A percentile compares a stretch with the other conserved stretches of the same genome.
Conservation (phyloP, 345 rosid genomes). For the Euphorbia pulcherrima region DNA sequence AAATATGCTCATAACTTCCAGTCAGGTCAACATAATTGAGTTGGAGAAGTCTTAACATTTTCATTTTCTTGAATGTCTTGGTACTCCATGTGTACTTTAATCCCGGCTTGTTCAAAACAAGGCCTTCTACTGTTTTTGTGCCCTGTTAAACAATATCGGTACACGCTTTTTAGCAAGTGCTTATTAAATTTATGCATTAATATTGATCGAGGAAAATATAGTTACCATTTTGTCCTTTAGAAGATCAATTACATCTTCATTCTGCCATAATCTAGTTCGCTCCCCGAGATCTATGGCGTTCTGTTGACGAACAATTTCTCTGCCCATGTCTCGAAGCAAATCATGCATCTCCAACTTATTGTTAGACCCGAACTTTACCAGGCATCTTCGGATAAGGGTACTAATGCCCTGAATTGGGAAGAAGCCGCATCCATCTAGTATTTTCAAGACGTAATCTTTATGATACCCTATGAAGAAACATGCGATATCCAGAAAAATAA, state of each 20-base stretch:
- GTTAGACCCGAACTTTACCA: neutral
- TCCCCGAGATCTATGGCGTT: slow-evolving; percentile 4
- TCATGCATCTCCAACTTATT: slow-evolving; percentile 22
- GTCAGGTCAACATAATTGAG: too few species aligned
- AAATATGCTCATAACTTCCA: neutral
- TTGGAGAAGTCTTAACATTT: too few species aligned
- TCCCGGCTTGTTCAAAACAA: too few species aligned
- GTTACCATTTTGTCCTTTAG: slow-evolving; percentile 17
- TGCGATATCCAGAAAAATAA: slow-evolving; percentile 27
- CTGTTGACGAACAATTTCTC: slow-evolving; percentile 21
- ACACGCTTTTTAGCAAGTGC: too few species aligned
- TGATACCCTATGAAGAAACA: slow-evolving; percentile 22
- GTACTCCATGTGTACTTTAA: too few species aligned
- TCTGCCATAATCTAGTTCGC: slow-evolving; percentile 28
- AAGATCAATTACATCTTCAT: slow-evolving; percentile 17
- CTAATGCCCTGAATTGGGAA: slow-evolving; percentile 11
- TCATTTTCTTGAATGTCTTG: too few species aligned
- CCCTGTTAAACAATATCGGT: too few species aligned
- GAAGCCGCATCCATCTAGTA: slow-evolving; percentile 17
- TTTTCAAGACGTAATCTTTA: slow-evolving; percentile 5
- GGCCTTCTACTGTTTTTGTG: too few species aligned
- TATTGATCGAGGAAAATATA: too few species aligned
- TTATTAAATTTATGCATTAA: too few species aligned
- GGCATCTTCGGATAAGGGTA: slow-evolving; percentile 8
- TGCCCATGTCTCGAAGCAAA: slow-evolving; percentile 26